phyloP scores from a whole-genome alignment of 2,329 filamentous ascomycete genomes.

The Byssochlamys sp. region DNA sequence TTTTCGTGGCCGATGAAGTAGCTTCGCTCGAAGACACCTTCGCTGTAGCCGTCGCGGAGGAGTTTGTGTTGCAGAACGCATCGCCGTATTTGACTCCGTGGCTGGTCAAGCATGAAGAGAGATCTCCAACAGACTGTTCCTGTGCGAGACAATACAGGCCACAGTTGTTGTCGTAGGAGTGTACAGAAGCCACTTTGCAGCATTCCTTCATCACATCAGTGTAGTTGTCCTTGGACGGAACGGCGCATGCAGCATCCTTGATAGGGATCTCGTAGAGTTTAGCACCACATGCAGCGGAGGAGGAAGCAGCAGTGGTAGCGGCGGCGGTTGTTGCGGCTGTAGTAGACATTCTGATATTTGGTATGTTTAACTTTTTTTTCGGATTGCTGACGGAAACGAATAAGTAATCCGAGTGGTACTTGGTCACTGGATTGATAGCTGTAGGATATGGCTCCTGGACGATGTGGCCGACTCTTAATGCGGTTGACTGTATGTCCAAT shows the following conservation, averaged over 20 bases:
- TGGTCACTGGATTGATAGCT: neutral
- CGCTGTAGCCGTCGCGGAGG: constrained; percentile 32
- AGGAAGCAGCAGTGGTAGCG: constrained; percentile 15
- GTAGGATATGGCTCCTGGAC: neutral
- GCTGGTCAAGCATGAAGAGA: constrained; percentile 32
- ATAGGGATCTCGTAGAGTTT: constrained; percentile 37
- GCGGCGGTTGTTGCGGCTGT: neutral
- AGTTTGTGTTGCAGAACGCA: constrained; percentile 39
- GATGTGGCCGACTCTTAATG: neutral
- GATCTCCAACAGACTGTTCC: constrained; percentile 27
- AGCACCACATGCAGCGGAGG: constrained; percentile 14
- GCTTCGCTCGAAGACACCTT: neutral
- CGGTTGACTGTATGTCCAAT: neutral
- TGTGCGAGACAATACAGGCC: constrained; percentile 43
- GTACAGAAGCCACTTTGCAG: constrained; percentile 37
- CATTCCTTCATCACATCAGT: constrained; percentile 37
- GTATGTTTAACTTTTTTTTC: too few species aligned
- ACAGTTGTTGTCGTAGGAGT: constrained; percentile 41
- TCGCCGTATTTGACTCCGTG: constrained; percentile 28
- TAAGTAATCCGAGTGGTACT: neutral
- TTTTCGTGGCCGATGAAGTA: neutral
- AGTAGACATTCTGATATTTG: constrained; percentile 11
- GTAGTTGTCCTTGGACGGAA: constrained; percentile 32
- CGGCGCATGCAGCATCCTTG: constrained; percentile 38
- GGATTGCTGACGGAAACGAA: too few species aligned